Conservation (phyloP, 352 stramenopile genomes). For the Globisporangium perplexum region DNA sequence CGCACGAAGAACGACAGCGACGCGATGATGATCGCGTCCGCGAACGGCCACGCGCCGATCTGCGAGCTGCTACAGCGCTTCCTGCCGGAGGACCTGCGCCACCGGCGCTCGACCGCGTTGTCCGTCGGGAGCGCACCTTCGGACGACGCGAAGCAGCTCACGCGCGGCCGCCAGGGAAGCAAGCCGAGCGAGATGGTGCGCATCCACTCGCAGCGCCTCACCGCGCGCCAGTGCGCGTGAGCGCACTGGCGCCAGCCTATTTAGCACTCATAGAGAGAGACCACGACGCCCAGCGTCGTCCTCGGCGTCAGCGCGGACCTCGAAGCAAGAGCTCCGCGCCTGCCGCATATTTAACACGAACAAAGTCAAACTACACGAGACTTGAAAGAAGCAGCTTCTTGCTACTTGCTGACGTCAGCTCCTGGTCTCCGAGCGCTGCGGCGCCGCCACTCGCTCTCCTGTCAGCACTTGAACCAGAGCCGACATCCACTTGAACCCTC, state of each 20-base stretch:
- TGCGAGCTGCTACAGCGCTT: constrained; percentile 64
- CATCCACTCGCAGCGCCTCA: constrained; percentile 29
- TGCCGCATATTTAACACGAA: background rate
- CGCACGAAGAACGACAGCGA: constrained; percentile 77
- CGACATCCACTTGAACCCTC: background rate
- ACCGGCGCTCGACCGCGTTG: constrained; percentile 12
- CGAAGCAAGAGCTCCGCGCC: constrained; percentile 10
- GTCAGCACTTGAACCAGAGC: no score
- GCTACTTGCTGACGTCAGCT: no score
- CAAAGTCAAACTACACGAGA: background rate
- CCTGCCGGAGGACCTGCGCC: constrained; percentile 12
- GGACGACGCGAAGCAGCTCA: constrained; percentile 15
- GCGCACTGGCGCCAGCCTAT: background rate
- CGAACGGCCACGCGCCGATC: constrained; percentile 56
- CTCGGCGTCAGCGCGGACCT: background rate
- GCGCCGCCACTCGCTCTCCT: no score
- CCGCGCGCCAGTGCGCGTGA: constrained; percentile 15
- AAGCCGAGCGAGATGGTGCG: constrained; percentile 36
- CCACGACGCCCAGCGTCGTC: background rate
- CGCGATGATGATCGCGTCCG: constrained; percentile 64
- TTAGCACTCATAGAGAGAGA: constrained; percentile 3
- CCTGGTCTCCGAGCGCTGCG: no score
- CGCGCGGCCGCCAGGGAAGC: constrained; percentile 24
- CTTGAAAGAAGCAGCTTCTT: no score
- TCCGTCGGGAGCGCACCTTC: constrained; percentile 1